Evolutionary conservation across 2,329 filamentous ascomycete species (phyloP), one percentile per base, ranked within the genome.

Genomic region (Colletotrichum lupini): DNA sequence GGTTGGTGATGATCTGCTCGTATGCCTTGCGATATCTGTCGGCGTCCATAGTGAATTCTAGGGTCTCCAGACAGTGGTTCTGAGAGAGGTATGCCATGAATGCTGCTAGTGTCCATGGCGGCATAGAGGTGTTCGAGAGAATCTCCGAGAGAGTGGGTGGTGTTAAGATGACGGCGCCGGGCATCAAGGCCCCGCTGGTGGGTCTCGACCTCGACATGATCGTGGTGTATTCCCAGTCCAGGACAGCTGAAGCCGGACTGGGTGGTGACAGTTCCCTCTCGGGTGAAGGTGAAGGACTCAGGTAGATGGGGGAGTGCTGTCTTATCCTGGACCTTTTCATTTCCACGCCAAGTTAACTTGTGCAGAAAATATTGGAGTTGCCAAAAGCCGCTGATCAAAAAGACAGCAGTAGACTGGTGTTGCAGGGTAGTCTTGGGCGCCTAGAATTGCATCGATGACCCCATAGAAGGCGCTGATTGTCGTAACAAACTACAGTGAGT

Each of bases 51-150:
- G 95, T 98, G 82, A 99, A 99, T 81, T 98, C 97, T 52, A 99
- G 87, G 1, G 95, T 98, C 83, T 99, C 97, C 76, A 98, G 87
- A 81, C 97, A 99, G 83, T 98, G 96, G 79, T 98, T 98, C 80
- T 97, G 95, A 1, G 96, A 98, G 4, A 98, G 89, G 79, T 97
- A 98, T 68, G 95, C 95, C 91, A 97, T 98, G 83, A 98, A 98
- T 37, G 96, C 96, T 73, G 91, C 92, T 9, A 98, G 87, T 0
- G 95, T 98, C 89, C 95, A 98, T 77, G 97, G 97, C 53, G 95
- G 92, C 9, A 94, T 92, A 46, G 97, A 94, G 57, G 90, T 91
- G 83, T 98, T 97, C 76, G 94, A 90, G 57, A 99, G 89, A 32
- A 99, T 97, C 78, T 98, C 96, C 72, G 92, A 89, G 62, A 99